A percentile compares a stretch with the other conserved stretches of the same genome.
Evolutionary conservation across 176 grass and related monocot genomes (phyloP).

Genomic region (Saccharum officinarum): DNA sequence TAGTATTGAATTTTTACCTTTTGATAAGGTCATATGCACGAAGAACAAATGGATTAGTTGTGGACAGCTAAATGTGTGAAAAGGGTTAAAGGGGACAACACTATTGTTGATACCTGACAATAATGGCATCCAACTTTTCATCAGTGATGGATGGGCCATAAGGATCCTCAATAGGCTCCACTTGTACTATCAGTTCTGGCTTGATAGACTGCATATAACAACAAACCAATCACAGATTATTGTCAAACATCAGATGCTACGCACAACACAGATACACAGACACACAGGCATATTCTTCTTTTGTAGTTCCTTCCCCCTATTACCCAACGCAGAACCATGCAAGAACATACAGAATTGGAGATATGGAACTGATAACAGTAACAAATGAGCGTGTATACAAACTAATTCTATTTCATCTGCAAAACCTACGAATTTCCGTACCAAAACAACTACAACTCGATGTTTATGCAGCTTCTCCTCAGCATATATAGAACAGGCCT

Average conservation of each 20-base stretch:
- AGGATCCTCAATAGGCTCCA: constrained; percentile 70
- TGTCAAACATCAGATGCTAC: background rate
- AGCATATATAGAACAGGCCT: background rate
- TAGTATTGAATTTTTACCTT: background rate
- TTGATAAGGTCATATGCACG: background rate
- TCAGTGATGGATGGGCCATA: constrained; percentile 70
- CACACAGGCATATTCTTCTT: background rate
- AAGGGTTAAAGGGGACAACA: background rate
- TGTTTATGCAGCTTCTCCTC: background rate
- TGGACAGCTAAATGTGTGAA: constrained; percentile 9
- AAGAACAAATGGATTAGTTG: constrained; percentile 23
- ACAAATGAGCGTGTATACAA: too few species aligned
- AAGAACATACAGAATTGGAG: background rate
- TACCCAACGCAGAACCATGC: background rate
- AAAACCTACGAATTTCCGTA: background rate
- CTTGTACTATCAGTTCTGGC: constrained; percentile 57
- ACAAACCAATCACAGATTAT: constrained; percentile 27
- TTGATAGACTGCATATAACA: constrained; percentile 50
- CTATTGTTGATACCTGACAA: constrained; percentile 55
- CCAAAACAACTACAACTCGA: background rate
- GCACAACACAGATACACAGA: background rate
- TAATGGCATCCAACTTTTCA: constrained; percentile 64
- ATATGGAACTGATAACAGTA: constrained; percentile 18
- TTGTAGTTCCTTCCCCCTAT: constrained; percentile 2
- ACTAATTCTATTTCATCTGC: background rate